Evolutionary conservation across 148 eudicot genomes (phyloP).

Genomic region (Silene conica): DNA sequence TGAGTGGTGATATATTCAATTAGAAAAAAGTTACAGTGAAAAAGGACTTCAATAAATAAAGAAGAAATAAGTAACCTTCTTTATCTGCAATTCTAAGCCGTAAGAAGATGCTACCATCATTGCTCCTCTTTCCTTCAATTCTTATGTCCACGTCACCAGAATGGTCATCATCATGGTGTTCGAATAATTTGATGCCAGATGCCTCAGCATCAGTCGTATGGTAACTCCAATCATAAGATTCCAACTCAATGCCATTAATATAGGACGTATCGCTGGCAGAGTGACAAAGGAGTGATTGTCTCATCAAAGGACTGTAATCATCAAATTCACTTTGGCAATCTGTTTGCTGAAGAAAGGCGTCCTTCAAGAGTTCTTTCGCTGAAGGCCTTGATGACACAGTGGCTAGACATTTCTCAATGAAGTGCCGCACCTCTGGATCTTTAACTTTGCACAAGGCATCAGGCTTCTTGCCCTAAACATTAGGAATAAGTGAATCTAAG

Average conservation of each 20-base stretch:
- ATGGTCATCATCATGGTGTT: conserved; percentile 50
- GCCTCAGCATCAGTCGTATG: conserved; percentile 40
- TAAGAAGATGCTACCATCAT: conserved; percentile 65
- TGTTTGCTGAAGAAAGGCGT: conserved; percentile 59
- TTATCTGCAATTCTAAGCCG: conserved; percentile 63
- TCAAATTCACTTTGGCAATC: conserved; percentile 41
- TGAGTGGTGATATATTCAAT: too few species aligned
- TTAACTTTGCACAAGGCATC: conserved; percentile 70
- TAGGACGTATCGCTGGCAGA: conserved; percentile 31
- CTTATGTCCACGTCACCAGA: conserved; percentile 46
- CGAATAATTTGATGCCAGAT: conserved; percentile 51
- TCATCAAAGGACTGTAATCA: conserved; percentile 28
- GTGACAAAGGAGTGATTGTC: conserved; percentile 33
- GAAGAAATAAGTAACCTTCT: conserved; percentile 49
- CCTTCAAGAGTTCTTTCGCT: conserved; percentile 66
- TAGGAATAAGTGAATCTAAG: conserved; percentile 17
- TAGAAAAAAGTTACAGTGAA: too few species aligned
- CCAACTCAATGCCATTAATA: conserved; percentile 29
- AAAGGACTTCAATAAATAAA: not conserved
- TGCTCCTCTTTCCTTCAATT: conserved; percentile 68
- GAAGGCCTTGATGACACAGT: conserved; percentile 60
- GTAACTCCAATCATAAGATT: conserved; percentile 41
- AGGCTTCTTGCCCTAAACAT: conserved; percentile 70
- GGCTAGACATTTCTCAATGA: conserved; percentile 79
- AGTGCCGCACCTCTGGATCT: conserved; percentile 65